These are phyloP conservation scores for Trametes elegans DNA, from an alignment of 768 basidiomycete genomes.

Conservation along the genomic window DNA sequence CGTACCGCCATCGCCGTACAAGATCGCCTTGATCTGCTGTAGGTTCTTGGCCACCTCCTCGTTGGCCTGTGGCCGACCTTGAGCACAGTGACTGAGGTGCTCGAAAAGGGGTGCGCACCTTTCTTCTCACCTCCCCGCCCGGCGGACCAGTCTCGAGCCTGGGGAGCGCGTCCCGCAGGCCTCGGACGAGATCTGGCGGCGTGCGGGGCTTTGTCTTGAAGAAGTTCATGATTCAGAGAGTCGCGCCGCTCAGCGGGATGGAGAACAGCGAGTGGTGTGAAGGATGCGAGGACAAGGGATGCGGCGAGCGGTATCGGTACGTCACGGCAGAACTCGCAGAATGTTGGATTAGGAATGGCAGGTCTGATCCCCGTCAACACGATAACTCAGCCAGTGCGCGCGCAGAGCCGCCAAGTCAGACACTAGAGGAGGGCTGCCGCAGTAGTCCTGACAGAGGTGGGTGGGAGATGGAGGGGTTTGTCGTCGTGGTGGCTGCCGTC, in stretches of 20 bases:
- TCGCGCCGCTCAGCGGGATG: background rate
- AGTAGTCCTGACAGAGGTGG: background rate
- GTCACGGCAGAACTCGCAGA: slow-evolving; percentile 24
- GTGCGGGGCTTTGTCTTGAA: slow-evolving; percentile 90
- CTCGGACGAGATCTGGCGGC: slow-evolving; percentile 83
- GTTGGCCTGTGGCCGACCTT: slow-evolving; percentile 54
- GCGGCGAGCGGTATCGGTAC: slow-evolving; percentile 11
- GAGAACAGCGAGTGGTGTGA: background rate
- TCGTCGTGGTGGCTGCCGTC: slow-evolving; percentile 8
- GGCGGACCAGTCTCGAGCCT: slow-evolving; percentile 72
- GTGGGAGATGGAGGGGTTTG: background rate
- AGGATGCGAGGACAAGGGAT: background rate
- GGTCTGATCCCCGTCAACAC: slow-evolving; percentile 10
- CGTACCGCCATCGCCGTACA: slow-evolving; percentile 87
- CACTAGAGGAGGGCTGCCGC: background rate
- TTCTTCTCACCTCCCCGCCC: slow-evolving; percentile 73
- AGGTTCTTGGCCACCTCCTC: slow-evolving; percentile 90
- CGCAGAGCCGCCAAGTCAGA: background rate
- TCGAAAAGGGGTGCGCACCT: slow-evolving; percentile 47
- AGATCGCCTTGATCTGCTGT: slow-evolving; percentile 84
- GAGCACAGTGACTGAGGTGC: background rate
- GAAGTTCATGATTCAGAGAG: slow-evolving; percentile 70
- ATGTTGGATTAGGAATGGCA: slow-evolving; percentile 19
- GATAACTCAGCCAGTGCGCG: background rate
- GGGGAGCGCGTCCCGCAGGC: slow-evolving; percentile 75